Conservation (phyloP, 106 monocot genomes). For the Allium sativum region DNA sequence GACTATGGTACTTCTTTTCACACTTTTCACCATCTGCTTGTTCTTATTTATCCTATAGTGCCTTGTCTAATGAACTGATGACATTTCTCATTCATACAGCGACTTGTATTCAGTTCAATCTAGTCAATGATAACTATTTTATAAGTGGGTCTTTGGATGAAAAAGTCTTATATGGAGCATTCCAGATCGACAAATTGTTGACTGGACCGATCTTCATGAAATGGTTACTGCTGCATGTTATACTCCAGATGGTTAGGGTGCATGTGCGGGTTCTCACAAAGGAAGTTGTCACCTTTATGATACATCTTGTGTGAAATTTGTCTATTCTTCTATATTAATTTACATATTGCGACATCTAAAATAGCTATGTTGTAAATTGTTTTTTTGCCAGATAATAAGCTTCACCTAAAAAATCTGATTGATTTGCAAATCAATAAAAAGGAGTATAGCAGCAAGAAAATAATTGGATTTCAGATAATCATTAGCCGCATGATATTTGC, state of each 20-base stretch:
- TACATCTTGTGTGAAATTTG: slow-evolving; percentile 65
- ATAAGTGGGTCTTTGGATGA: slow-evolving; percentile 94
- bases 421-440: too few relatives aligned
- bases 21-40: too few relatives aligned
- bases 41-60: too few relatives aligned
- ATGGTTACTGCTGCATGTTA: slow-evolving; percentile 91
- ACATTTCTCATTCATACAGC: slow-evolving; percentile 36
- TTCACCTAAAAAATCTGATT: too few relatives aligned
- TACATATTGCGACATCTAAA: too few relatives aligned
- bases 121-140: slow-evolving; percentile 77
- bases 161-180: slow-evolving; percentile 94
- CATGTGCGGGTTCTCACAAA: slow-evolving; percentile 86
- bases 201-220: slow-evolving; percentile 86
- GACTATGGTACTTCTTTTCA: slow-evolving; percentile 51
- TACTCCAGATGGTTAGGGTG: slow-evolving; percentile 97
- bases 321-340: too few relatives aligned
- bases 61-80: too few relatives aligned
- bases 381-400: too few relatives aligned
- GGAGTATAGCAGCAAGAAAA: too few relatives aligned
- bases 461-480: too few relatives aligned
- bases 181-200: slow-evolving; percentile 74
- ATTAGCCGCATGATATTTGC: too few relatives aligned
- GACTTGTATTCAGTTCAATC: slow-evolving; percentile 98
- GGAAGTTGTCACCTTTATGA: slow-evolving; percentile 73
- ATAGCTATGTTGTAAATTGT: too few relatives aligned